Conservation (phyloP, 345 rosid species). For the Populus euphratica region DNA sequence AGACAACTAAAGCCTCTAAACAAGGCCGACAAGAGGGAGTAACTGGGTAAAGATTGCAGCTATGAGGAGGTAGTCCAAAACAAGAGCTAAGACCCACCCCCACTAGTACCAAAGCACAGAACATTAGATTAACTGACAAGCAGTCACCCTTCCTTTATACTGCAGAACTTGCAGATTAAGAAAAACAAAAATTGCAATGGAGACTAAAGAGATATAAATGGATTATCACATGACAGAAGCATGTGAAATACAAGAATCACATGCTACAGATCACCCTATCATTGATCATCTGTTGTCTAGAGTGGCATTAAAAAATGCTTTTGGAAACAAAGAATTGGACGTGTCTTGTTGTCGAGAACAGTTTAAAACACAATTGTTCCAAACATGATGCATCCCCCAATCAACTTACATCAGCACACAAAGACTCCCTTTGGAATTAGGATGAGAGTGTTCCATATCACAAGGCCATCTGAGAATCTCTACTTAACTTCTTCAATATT, state of each 20-base stretch:
- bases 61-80: neutral
- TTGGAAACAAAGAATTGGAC: neutral
- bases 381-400: neutral
- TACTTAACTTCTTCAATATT: neutral
- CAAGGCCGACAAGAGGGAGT: neutral
- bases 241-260: too few relatives aligned
- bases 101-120: neutral
- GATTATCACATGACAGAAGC: too few relatives aligned
- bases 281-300: neutral
- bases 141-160: neutral
- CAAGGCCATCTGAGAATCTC: neutral
- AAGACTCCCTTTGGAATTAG: neutral
- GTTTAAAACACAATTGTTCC: neutral
- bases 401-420: neutral
- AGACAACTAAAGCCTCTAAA: neutral
- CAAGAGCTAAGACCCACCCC: neutral
- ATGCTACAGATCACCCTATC: neutral
- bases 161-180: too few relatives aligned
- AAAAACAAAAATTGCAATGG: too few relatives aligned
- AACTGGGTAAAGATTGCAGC: neutral
- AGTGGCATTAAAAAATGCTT: neutral
- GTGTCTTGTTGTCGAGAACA: neutral
- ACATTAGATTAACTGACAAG: neutral
- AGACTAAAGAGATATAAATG: too few relatives aligned
- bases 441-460: neutral